These are phyloP conservation scores for Fusarium phyllophilum DNA, from an alignment of 2,329 filamentous ascomycete species.

Conservation along the genomic window DNA sequence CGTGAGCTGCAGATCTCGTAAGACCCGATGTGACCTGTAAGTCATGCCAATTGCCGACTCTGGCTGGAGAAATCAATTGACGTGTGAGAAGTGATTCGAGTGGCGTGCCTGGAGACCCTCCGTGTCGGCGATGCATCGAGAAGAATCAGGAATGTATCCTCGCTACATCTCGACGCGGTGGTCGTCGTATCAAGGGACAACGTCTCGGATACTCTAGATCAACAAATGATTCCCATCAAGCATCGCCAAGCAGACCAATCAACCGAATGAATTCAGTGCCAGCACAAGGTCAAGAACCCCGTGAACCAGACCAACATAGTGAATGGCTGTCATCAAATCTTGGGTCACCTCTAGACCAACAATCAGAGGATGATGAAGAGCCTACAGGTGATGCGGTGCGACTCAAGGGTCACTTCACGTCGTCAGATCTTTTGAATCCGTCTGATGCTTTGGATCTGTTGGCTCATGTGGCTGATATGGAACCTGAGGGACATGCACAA, in stretches of 20 bases:
- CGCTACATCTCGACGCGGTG: constrained; percentile 53
- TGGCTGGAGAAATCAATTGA: background rate
- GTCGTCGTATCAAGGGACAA: constrained; percentile 48
- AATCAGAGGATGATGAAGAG: constrained; percentile 13
- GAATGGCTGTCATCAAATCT: constrained; percentile 31
- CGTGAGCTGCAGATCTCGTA: constrained; percentile 29
- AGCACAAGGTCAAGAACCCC: background rate
- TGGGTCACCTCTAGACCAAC: constrained; percentile 25
- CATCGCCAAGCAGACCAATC: background rate
- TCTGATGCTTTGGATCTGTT: constrained; percentile 55
- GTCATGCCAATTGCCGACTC: background rate
- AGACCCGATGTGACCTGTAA: constrained; percentile 36
- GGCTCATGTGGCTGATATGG: constrained; percentile 54
- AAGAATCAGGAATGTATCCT: constrained; percentile 53
- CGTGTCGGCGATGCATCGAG: constrained; percentile 53
- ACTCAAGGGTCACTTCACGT: constrained; percentile 54
- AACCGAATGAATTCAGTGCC: background rate
- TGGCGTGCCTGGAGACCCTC: constrained; percentile 49
- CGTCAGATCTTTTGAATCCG: constrained; percentile 54
- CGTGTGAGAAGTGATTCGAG: constrained; percentile 43
- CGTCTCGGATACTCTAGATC: background rate
- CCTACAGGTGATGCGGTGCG: background rate
- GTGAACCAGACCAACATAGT: constrained; percentile 14
- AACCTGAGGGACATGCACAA: constrained; percentile 38
- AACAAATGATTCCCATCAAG: background rate